These are phyloP conservation scores for Pharnaceum exiguum DNA, from an alignment of 148 eudicot species.

Conservation along the genomic window DNA sequence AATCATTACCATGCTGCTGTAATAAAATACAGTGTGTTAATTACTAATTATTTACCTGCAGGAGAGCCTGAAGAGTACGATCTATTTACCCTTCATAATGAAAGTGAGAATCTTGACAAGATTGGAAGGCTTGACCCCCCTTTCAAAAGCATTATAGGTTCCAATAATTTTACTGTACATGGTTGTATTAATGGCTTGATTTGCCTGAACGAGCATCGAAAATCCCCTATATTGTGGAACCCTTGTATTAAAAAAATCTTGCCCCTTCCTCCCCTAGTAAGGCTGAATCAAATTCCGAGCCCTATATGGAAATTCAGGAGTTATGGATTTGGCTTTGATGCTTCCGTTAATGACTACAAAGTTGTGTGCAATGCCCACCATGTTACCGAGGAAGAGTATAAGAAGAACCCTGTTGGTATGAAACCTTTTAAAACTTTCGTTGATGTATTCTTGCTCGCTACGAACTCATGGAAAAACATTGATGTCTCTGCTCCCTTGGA, in stretches of 20 bases:
- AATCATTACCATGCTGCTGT: too few species aligned
- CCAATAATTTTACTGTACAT: too few species aligned
- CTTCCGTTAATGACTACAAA: conserved; percentile 20
- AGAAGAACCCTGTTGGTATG: too few species aligned
- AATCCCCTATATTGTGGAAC: conserved; percentile 28
- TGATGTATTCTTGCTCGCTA: too few species aligned
- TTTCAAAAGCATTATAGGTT: too few species aligned
- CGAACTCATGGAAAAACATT: conserved; percentile 14
- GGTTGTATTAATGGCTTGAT: conserved; percentile 32
- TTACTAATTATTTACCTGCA: conserved; percentile 11
- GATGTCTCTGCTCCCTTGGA: neutral
- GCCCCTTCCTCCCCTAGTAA: too few species aligned
- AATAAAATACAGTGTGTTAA: neutral
- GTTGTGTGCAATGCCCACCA: conserved; percentile 23
- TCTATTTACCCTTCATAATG: too few species aligned
- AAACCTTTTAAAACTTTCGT: too few species aligned
- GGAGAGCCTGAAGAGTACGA: too few species aligned
- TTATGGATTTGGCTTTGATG: conserved; percentile 35
- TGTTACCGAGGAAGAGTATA: neutral
- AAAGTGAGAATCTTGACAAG: too few species aligned
- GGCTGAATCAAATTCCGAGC: too few species aligned
- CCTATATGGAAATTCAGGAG: neutral
- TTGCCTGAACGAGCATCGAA: conserved; percentile 22
- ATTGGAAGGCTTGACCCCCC: too few species aligned
- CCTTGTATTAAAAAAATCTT: conserved; percentile 24